Conservation (phyloP, 352 stramenopile genomes). For the Globisporangium cylindrosporum region DNA sequence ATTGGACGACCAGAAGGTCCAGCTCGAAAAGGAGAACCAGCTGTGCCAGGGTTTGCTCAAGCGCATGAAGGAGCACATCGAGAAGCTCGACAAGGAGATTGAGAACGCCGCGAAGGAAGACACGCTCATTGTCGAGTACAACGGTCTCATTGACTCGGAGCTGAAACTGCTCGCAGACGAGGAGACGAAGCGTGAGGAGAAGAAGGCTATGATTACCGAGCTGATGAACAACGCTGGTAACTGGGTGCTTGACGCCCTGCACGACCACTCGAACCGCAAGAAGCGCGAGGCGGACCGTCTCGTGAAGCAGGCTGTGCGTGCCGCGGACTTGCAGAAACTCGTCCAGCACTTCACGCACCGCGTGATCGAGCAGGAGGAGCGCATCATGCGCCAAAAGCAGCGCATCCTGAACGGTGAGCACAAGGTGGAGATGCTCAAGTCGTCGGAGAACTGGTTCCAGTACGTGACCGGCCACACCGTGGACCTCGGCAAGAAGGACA, state of each 20-base stretch:
- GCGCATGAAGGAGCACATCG: slow-evolving; percentile 84
- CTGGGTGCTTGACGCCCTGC: slow-evolving; percentile 81
- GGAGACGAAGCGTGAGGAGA: slow-evolving; percentile 84
- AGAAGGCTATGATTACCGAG: slow-evolving; percentile 84
- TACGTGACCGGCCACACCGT: slow-evolving; percentile 76
- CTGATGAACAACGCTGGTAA: slow-evolving; percentile 87
- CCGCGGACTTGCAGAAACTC: slow-evolving; percentile 81
- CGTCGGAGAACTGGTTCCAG: slow-evolving; percentile 87
- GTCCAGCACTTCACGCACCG: slow-evolving; percentile 89
- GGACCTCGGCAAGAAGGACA: slow-evolving; percentile 83
- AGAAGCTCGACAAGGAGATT: slow-evolving; percentile 75
- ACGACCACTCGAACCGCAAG: slow-evolving; percentile 85
- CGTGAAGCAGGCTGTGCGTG: slow-evolving; percentile 79
- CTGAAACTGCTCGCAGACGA: slow-evolving; percentile 77
- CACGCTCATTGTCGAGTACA: slow-evolving; percentile 71
- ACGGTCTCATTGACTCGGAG: slow-evolving; percentile 64
- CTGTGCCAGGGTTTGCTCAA: slow-evolving; percentile 75
- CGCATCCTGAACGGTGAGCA: slow-evolving; percentile 87
- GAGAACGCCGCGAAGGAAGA: slow-evolving; percentile 71
- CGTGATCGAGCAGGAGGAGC: slow-evolving; percentile 88
- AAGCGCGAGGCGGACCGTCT: slow-evolving; percentile 85
- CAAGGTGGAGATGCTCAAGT: slow-evolving; percentile 91
- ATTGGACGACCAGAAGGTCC: slow-evolving; percentile 66
- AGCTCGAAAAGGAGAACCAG: slow-evolving; percentile 78
- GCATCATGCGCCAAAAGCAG: slow-evolving; percentile 90